A percentile compares a stretch with the other conserved stretches of the same genome.
These are phyloP conservation scores for Luffa aegyptiaca DNA, from an alignment of 306 rosid genomes.

Conservation along the genomic window DNA sequence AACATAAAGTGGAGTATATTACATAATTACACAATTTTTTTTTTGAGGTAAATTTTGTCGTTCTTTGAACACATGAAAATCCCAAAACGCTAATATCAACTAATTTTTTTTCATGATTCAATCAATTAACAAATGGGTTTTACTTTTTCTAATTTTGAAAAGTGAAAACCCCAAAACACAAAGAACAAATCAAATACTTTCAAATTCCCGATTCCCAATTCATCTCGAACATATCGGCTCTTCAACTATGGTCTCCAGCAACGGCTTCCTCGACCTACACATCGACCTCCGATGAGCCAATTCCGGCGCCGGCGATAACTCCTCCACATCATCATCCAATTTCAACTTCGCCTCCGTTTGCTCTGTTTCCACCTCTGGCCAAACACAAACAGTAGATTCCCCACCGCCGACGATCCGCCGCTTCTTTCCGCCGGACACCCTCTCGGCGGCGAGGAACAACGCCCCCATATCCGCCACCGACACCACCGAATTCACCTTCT, in stretches of 20 bases:
- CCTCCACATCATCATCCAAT: slow-evolving; percentile 55
- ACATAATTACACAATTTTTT: not conserved
- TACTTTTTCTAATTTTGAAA: not conserved
- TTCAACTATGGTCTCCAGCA: slow-evolving; percentile 72
- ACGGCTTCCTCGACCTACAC: slow-evolving; percentile 70
- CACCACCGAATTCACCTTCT: slow-evolving; percentile 49
- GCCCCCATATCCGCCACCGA: slow-evolving; percentile 53
- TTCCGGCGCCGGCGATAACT: slow-evolving; percentile 38
- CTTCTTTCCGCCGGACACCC: slow-evolving; percentile 21
- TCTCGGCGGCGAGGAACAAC: slow-evolving; percentile 33
- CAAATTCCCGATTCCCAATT: not conserved
- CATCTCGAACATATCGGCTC: slow-evolving; percentile 31
- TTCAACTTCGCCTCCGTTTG: slow-evolving; percentile 23
- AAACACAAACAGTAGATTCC: not conserved
- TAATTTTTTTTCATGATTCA: not conserved
- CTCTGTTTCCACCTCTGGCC: not conserved
- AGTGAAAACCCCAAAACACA: not conserved
- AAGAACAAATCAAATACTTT: not conserved
- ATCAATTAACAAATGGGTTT: not conserved
- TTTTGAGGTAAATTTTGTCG: no score
- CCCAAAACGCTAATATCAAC: no score
- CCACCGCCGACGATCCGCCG: not conserved
- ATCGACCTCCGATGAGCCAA: slow-evolving; percentile 49
- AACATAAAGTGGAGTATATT: no score
- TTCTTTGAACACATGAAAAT: no score